A percentile compares a stretch with the other conserved stretches of the same genome.
phyloP scores from a whole-genome alignment of 208 protist genomes.

The Crithidia brevicula region DNA sequence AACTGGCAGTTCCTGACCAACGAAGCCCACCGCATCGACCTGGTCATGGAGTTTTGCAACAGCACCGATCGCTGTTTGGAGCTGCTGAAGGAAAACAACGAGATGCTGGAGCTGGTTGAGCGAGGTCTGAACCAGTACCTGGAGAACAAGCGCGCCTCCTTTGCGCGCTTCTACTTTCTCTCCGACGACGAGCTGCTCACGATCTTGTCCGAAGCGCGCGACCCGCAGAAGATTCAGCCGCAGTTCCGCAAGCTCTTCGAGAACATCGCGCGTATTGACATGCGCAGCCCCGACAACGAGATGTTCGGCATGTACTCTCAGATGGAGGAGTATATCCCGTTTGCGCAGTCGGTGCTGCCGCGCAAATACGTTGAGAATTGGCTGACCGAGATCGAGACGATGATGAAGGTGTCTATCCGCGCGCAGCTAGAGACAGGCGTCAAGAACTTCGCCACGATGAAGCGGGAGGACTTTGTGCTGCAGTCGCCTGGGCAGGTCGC shows the following conservation, averaged over 20 bases:
- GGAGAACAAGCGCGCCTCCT: conserved; percentile 95
- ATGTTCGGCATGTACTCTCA: conserved; percentile 96
- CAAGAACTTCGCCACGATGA: conserved; percentile 73
- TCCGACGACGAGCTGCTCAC: conserved; percentile 94
- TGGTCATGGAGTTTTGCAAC: conserved; percentile 87
- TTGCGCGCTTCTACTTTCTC: conserved; percentile 95
- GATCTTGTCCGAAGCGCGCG: conserved; percentile 95
- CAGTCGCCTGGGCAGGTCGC: conserved; percentile 90
- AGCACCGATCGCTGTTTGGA: conserved; percentile 81
- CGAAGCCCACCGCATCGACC: conserved; percentile 80
- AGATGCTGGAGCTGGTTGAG: conserved; percentile 96
- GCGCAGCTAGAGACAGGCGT: conserved; percentile 86
- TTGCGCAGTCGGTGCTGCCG: conserved; percentile 92
- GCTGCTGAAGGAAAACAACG: conserved; percentile 93
- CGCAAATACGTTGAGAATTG: conserved; percentile 97
- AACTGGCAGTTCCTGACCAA: conserved; percentile 94
- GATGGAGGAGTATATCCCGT: conserved; percentile 96
- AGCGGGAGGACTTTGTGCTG: conserved; percentile 81
- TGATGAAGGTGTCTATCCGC: conserved; percentile 95
- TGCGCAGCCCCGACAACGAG: conserved; percentile 86
- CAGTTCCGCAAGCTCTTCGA: conserved; percentile 97
- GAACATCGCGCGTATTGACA: conserved; percentile 94
- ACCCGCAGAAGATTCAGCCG: conserved; percentile 95
- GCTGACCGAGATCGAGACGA: conserved; percentile 96
- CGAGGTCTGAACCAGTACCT: conserved; percentile 97